Base-by-base conservation (phyloP, 805 yeast species). In the Blastobotrys parvus region DNA sequence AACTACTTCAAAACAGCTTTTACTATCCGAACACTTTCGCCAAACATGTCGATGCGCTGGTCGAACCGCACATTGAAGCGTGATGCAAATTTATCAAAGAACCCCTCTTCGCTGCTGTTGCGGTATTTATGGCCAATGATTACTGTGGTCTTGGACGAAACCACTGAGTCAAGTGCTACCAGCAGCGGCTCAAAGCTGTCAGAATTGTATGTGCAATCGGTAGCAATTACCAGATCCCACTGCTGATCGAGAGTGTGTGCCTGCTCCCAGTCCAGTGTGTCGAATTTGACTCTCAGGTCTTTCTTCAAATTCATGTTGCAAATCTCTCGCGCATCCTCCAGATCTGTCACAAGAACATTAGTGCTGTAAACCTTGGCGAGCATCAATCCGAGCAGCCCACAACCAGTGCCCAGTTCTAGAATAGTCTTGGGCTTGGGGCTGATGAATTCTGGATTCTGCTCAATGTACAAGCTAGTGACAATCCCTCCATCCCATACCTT, bases 121-220 rank as follows among this genome's bases (percentile, higher is more conserved):
- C 65, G 43, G 29, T 49, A 57, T 42, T 63, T 63, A 47, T 63
- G 68, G 3, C 61, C 63, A 16, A 63, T 42, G 3, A 63, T 41
- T 3, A 61, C 39, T 17, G 25, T 44, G 3, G 62, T 54, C 6
- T 43, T 23, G 13, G 17, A 33, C 2, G 36, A 7, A 3, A 46
- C 25, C 19, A 43, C 31, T 19, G 31, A 22, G 16, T 36, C 40
- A 18, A 69, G 45, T 3, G 62, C 66, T 3, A 48, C 53, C 15
- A 67, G 47, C 35, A 69, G 45, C 0, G 60, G 52, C 32, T 62
- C 66, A 44, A 65, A 68, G 48, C 66, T 65, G 20, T 59, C 50
- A 1, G 69, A 64, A 44, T 69, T 69, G 44, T 69, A 69, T 0
- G 71, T 67, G 39, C 73, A 69, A 46, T 69, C 73, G 3, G 72